Evolutionary conservation across 2,329 filamentous ascomycete genomes (phyloP).

Genomic region (Westerdykella sp.): DNA sequence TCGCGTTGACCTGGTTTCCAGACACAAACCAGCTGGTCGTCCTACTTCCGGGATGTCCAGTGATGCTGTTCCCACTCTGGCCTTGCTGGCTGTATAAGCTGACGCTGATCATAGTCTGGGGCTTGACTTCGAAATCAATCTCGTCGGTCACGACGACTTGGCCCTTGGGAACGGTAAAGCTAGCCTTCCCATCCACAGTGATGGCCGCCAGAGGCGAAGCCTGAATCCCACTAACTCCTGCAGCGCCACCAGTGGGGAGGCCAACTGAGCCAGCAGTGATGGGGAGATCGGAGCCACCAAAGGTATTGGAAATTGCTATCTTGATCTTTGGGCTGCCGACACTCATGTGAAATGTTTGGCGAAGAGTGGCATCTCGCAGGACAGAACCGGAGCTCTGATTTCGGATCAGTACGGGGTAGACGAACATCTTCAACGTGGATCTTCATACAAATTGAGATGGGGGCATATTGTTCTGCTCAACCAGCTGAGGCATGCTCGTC

Average conservation of each 20-base stretch:
- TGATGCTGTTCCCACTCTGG: slow-evolving; percentile 51
- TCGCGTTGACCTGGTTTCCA: slow-evolving; percentile 49
- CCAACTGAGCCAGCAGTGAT: slow-evolving; percentile 53
- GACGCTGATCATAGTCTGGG: slow-evolving; percentile 49
- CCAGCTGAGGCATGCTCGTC: slow-evolving; percentile 59
- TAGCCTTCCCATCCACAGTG: slow-evolving; percentile 51
- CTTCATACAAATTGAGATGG: slow-evolving; percentile 45
- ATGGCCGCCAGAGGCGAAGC: slow-evolving; percentile 45
- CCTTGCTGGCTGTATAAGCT: slow-evolving; percentile 52
- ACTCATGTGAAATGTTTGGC: slow-evolving; percentile 57
- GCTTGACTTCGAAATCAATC: slow-evolving; percentile 43
- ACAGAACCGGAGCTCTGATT: slow-evolving; percentile 30
- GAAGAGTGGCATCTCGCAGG: slow-evolving; percentile 56
- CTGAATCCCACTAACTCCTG: slow-evolving; percentile 49
- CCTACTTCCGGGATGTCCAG: slow-evolving; percentile 58
- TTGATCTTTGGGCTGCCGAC: slow-evolving; percentile 51
- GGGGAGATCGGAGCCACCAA: slow-evolving; percentile 52
- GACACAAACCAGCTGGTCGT: slow-evolving; percentile 53
- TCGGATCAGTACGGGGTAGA: not conserved
- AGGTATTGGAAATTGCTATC: slow-evolving; percentile 57
- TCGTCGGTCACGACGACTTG: slow-evolving; percentile 55
- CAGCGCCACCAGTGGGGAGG: slow-evolving; percentile 46
- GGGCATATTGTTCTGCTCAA: slow-evolving; percentile 55
- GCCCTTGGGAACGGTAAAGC: slow-evolving; percentile 48
- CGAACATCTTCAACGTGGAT: not conserved